Evolutionary conservation across 306 rosid species (phyloP), one percentile per base, ranked within the genome.

Genomic region (Quercus agrifolia): DNA sequence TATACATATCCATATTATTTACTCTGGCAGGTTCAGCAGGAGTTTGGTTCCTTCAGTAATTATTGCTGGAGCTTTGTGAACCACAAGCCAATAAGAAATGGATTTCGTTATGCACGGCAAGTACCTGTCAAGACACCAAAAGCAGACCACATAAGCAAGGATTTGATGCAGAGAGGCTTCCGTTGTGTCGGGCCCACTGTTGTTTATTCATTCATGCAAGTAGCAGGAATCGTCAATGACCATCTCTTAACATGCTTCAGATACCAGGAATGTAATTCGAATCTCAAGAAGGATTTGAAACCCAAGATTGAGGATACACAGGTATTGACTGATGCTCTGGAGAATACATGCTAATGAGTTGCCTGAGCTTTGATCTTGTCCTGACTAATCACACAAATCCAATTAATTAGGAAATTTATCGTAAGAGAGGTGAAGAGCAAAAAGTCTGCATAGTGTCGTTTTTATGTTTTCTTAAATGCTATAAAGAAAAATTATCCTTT

Each of bases 181-280:
- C 98, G 97, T 27, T 92, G 99, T 33, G 98, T 95, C 28, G 99
- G 99, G 33, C 98, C 99, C 0, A 95, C 93, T 0, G 93, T 90
- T 13, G 72, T 92, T 74, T 95, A 95, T 80, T 92, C 96, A 23
- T 93, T 95, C 90, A 90, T 95, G 99, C 99, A 93, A 80, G 96
- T 83, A 19, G 72, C 96, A 1, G 97, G 99, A 61, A 88, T 95
- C 23, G 97, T 90, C 57, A 93, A 95, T 78, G 97, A 92, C 75
- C 96, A 95, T 81, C 87, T 92, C 74, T 6, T 88, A 7, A 79
- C 90, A 20, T 95, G 99, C 86, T 92, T 83, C 87, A 87, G 96
- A 80, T 70, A 80, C 89, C 82, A 83, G 5, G 83, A 85, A 63
- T 95, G 98, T 81, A 78, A 79, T 21, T 18, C 55, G 14, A 71